Conservation (phyloP, 176 grass and related monocot species). For the Rhynchospora tenuis region DNA sequence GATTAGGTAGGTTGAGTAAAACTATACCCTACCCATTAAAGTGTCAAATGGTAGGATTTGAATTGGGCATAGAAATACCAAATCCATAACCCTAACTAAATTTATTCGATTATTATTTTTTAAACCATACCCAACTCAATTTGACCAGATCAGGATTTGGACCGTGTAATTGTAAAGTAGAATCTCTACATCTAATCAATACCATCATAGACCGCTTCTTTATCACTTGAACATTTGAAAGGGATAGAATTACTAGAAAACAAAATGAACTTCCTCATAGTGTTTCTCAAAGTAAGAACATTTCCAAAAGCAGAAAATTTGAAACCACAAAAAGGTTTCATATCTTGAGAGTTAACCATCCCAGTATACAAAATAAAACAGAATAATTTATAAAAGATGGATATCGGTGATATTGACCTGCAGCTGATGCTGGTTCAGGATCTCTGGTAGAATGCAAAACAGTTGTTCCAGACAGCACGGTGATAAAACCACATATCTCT, state of each 20-base stretch:
- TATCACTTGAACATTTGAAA: neutral
- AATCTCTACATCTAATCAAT: neutral
- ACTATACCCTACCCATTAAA: too few relatives aligned
- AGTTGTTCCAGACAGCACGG: slow-evolving; percentile 77
- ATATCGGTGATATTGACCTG: slow-evolving; percentile 47
- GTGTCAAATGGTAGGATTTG: too few relatives aligned
- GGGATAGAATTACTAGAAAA: neutral
- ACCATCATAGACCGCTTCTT: neutral
- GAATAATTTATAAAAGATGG: neutral
- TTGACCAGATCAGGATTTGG: too few relatives aligned
- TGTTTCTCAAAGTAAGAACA: neutral
- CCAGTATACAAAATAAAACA: slow-evolving; percentile 3
- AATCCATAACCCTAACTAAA: too few relatives aligned
- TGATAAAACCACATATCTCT: slow-evolving; percentile 87
- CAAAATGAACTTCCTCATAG: neutral
- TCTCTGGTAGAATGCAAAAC: slow-evolving; percentile 87
- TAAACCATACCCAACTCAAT: too few relatives aligned
- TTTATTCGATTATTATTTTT: too few relatives aligned
- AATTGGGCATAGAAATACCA: too few relatives aligned
- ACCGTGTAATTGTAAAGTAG: too few relatives aligned
- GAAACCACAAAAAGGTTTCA: neutral
- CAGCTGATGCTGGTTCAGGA: slow-evolving; percentile 50
- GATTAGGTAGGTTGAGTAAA: too few relatives aligned
- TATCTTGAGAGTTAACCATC: too few relatives aligned
- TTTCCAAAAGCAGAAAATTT: neutral